Evolutionary conservation across 1,284 basidiomycete genomes (phyloP), one percentile per base, ranked within the genome.

Genomic region (Cutaneotrichosporon sp.): DNA sequence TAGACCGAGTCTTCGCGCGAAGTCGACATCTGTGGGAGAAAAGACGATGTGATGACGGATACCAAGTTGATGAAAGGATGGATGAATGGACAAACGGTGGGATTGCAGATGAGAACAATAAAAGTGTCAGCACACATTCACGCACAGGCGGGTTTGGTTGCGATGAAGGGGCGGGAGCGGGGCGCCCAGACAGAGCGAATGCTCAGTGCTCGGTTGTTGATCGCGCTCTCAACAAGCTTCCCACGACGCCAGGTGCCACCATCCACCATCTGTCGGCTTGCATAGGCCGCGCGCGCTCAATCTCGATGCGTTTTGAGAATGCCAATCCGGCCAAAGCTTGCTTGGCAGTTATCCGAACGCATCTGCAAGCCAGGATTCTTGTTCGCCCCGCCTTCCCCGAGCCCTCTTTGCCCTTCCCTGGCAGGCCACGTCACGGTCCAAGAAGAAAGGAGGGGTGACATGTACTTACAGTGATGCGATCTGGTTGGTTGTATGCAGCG

Each of bases 1-100:
- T 97, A 97, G 83, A 97, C 94, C 78, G 90, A 93, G 83, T 96
- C 93, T 88, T 95, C 92, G 81, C 92, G 92, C 79, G 88, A 86
- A 42, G 66, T 89, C 78, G 90, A 82, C 91, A 93, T 93, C 86
- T 87, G 65, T 51, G 47, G 59, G 51, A 34, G 18, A 32, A 34
- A 22, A n/a, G 52, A 56, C 21, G 31, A 49, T 50, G 50, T 18
- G 36, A 40, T 10, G 11, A 21, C n/a, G 36, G 18, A 50, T 31
- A 26, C 8, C 13, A 0, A 51, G 36, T 56, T 21, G 61, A 59
- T 46, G 50, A 60, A 60, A 58, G 60, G 63, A 31, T 59, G 49
- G 49, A 57, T 31, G 16, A 47, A 38, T 57, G 21, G 18, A 42
- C 42, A 52, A 40, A 63, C 21, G 21, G 56, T n/a, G 31, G 60